A percentile compares a stretch with the other conserved stretches of the same genome.
phyloP scores from a whole-genome alignment of 371 early-diverging fungal genomes.

The Gilbertella persicaria region DNA sequence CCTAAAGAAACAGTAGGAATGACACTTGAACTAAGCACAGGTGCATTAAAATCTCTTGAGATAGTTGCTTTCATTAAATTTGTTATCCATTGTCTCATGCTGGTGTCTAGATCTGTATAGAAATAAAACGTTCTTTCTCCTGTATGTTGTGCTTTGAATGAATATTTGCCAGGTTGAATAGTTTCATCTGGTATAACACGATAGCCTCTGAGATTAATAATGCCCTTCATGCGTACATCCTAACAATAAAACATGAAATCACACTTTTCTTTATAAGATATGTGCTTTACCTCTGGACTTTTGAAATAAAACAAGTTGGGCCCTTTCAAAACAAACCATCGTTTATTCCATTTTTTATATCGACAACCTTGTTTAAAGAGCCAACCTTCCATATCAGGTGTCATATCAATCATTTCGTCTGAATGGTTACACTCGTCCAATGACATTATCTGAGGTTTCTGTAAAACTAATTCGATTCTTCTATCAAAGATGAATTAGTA shows the following conservation, averaged over 20 bases:
- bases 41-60: slow-evolving; percentile 54
- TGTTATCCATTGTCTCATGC: slow-evolving; percentile 59
- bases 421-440: slow-evolving; percentile 11
- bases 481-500: no score
- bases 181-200: slow-evolving; percentile 57
- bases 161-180: slow-evolving; percentile 62
- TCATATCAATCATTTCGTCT: slow-evolving; percentile 27
- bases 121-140: slow-evolving; percentile 61
- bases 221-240: slow-evolving; percentile 56
- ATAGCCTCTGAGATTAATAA: slow-evolving; percentile 56
- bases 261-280: not conserved
- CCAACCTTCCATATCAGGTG: slow-evolving; percentile 68
- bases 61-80: slow-evolving; percentile 71
- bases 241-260: not conserved
- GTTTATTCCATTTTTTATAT: slow-evolving; percentile 69
- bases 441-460: no score
- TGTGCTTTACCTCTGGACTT: slow-evolving; percentile 57
- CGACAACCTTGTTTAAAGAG: slow-evolving; percentile 67
- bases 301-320: slow-evolving; percentile 66
- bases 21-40: slow-evolving; percentile 67
- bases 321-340: slow-evolving; percentile 72
- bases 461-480: no score
- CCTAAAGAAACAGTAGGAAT: slow-evolving; percentile 65
- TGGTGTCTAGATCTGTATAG: slow-evolving; percentile 53
- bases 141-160: slow-evolving; percentile 67